A percentile compares a stretch with the other conserved stretches of the same genome.
Conservation (phyloP, 495 filamentous ascomycete species). For the Xylaria bambusicola region DNA sequence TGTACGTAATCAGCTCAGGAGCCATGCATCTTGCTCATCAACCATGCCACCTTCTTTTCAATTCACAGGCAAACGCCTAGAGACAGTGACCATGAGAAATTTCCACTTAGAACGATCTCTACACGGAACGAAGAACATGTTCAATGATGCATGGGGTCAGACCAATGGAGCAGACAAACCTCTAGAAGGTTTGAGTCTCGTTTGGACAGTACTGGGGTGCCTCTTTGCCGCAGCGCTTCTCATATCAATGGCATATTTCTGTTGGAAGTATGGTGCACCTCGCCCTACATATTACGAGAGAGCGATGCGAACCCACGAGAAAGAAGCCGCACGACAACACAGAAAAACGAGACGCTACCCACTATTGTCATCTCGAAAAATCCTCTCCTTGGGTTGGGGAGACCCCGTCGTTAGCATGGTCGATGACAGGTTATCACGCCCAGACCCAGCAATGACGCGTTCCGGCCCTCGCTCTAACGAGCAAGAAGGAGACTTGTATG, state of each 20-base stretch:
- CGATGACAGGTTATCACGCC: not conserved
- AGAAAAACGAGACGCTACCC: not conserved
- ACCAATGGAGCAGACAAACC: not conserved
- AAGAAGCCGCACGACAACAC: not conserved
- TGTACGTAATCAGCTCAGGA: not conserved
- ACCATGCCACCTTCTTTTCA: not conserved
- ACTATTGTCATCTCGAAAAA: not conserved
- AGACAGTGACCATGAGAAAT: not conserved
- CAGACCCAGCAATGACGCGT: not conserved
- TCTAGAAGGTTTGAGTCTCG: not conserved
- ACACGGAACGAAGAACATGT: not conserved
- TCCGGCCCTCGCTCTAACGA: not conserved
- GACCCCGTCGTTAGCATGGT: not conserved
- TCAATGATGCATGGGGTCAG: not conserved
- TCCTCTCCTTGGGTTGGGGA: not conserved
- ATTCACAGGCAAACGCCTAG: not conserved
- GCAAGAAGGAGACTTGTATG: no score
- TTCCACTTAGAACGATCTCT: not conserved
- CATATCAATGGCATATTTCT: not conserved
- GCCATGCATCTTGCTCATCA: not conserved
- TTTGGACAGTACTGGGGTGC: not conserved
- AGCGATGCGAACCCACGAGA: not conserved
- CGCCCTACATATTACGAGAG: conserved; percentile 11
- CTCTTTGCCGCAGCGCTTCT: not conserved
- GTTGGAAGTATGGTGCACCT: not conserved